These are phyloP conservation scores for Anacardium occidentale DNA, from an alignment of 345 rosid species.

Conservation along the genomic window DNA sequence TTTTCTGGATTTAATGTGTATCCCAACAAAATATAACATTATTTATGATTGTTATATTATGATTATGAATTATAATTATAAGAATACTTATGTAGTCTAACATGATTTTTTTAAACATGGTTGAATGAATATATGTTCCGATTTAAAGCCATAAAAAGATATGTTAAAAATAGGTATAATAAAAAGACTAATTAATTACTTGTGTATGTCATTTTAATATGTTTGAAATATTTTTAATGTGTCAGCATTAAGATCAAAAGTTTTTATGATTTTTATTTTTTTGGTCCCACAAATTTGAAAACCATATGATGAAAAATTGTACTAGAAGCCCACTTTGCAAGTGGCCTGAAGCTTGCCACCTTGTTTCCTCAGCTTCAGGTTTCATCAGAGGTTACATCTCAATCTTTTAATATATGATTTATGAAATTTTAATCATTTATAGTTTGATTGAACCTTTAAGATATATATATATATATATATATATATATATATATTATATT, in stretches of 20 bases:
- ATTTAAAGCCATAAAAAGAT: slow-evolving; percentile 15
- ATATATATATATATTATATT: too few relatives aligned
- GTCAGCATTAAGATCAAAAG: background rate
- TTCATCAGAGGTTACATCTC: slow-evolving; percentile 11
- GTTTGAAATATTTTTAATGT: background rate
- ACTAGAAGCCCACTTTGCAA: background rate
- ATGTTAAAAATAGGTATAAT: background rate
- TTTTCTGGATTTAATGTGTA: too few relatives aligned
- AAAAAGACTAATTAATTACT: background rate
- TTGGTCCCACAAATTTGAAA: slow-evolving; percentile 10
- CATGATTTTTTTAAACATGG: too few relatives aligned
- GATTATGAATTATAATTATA: too few relatives aligned
- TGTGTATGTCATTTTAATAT: background rate
- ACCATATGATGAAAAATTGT: background rate
- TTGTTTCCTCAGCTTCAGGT: slow-evolving; percentile 10
- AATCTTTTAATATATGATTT: background rate
- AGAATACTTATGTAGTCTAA: too few relatives aligned
- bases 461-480: background rate
- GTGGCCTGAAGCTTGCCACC: slow-evolving; percentile 11
- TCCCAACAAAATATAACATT: too few relatives aligned
- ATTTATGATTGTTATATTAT: too few relatives aligned
- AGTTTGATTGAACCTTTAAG: slow-evolving; percentile 11
- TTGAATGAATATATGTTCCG: background rate
- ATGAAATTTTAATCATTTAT: slow-evolving; percentile 8
- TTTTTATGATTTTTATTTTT: too few relatives aligned